Base-by-base conservation (phyloP, 176 grass and related monocot genomes). In the Bromus sterilis region DNA sequence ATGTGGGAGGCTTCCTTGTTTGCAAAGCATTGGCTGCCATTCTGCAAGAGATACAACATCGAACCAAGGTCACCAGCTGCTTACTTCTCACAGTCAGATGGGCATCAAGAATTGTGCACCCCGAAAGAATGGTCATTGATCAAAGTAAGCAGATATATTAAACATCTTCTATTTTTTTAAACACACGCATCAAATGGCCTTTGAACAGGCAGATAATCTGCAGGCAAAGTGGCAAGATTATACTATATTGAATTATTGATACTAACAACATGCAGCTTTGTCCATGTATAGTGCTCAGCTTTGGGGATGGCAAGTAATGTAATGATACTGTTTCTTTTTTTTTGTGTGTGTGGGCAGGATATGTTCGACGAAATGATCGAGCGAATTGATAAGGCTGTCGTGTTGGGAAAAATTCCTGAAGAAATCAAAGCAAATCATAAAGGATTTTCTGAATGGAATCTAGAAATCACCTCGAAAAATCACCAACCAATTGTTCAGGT, bases 401-500 rank as follows among this genome's bases (percentile, higher is more conserved):
- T 66, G 69, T 87, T 78, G 35, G 81, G 88, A 33, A 75, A 88
- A 29, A 21, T 94, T 42, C 65, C 88, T 2, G 86, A 84, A 74
- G 84, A 94, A 76, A 82, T 87, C 11, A 83, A 60, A 35, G 66
- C 26, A 76, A 74, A 61, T 4, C 91, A 94, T 51, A 93, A 91
- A 83, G 90, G 90, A 29, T 97, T 94, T 80, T 21, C 40, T 60
- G 83, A 92, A 80, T 92, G 95, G 92, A 86, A 76, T 80, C n/a
- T 48, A 2, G 83, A 39, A 4, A 35, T 57, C 1, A 89, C 66
- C 48, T 49, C 86, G 12, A 81, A 59, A 21, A 39, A 92, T 83
- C 94, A 97, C 76, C 87, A 84, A 3, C 80, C 94, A 43, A 94
- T 94, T 83, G 68, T 97, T 39, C 89, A 92, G 86, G 94, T 97